Base-by-base conservation (phyloP, 2,329 filamentous ascomycete species). In the Paraconiothyrium brasiliense region DNA sequence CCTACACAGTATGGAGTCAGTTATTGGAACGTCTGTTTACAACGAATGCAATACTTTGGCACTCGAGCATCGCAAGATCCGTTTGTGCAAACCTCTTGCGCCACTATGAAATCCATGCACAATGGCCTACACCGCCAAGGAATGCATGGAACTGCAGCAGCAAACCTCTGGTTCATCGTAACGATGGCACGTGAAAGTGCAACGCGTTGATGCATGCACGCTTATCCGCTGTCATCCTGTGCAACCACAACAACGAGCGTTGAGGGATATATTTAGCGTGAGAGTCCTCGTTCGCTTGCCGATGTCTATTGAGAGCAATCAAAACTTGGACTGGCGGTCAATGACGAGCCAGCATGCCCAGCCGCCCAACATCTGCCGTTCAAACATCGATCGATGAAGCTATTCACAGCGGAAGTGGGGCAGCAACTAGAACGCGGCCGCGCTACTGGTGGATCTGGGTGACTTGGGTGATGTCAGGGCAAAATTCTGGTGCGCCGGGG, bases 381-480 rank as follows among this genome's bases (percentile, higher is more conserved):
- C 43, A 48, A 30, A 13, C 37, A 51, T 46, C 37, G 48, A 58
- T 58, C 57, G 57, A 58, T 57, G 55, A 50, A 37, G 47, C 43
- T 56, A 54, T 54, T 54, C 50, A 24, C 49, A 52, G 34, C 16
- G 34, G 37, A 22, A 54, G 50, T 22, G 50, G 50, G 50, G 50
- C 35, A 10, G 22, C 22, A n/a, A n/a, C 22, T 27, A 35, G 7
- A 13, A 10, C 20, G 50, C 37, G 30, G 52, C 8, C 54, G 8
- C 54, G 54, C 43, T 46, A 56, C 41, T 47, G 41, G 54, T 37
- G 54, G 30, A 46, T 46, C 43, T 47, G 30, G 50, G 57, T 55
- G 44, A 43, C 51, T 54, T 51, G 27, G 44, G 63, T 65, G 62
- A 67, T 65, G 65, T 67, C 63, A 67, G 65, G 64, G 57, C 58